Percentiles rank a stretch among this genome's conserved stretches.
phyloP scores from a whole-genome alignment of 2,329 filamentous ascomycete genomes.

The Nothopassalora personata region DNA sequence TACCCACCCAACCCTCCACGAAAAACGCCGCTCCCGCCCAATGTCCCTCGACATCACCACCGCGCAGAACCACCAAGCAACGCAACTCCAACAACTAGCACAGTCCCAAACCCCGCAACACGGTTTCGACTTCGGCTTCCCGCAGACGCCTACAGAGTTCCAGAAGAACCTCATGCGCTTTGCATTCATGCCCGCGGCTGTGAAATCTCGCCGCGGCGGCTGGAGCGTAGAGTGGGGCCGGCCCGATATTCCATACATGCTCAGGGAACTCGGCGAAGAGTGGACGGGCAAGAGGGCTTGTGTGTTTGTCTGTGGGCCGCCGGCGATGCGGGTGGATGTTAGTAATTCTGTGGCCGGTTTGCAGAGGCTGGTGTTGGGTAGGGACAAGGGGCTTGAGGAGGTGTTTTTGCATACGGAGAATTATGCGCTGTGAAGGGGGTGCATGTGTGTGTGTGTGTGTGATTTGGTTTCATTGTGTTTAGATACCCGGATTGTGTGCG shows the following conservation, averaged over 20 bases:
- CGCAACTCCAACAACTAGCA: slow-evolving; percentile 14
- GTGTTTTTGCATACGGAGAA: slow-evolving; percentile 94
- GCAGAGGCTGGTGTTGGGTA: slow-evolving; percentile 73
- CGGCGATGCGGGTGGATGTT: slow-evolving; percentile 80
- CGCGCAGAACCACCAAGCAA: slow-evolving; percentile 35
- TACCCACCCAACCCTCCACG: slow-evolving; percentile 32
- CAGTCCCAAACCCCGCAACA: slow-evolving; percentile 12
- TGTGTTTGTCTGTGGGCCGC: slow-evolving; percentile 88
- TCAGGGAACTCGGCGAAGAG: slow-evolving; percentile 74
- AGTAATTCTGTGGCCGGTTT: slow-evolving; percentile 76
- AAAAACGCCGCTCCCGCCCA: slow-evolving; percentile 39
- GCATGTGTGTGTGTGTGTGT: not conserved
- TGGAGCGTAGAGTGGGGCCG: slow-evolving; percentile 92
- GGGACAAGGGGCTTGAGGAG: slow-evolving; percentile 72
- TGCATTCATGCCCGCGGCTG: slow-evolving; percentile 62
- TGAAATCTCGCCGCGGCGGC: slow-evolving; percentile 55
- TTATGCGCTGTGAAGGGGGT: slow-evolving; percentile 65
- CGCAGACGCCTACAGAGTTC: slow-evolving; percentile 76
- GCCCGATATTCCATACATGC: slow-evolving; percentile 80
- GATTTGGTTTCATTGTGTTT: not conserved
- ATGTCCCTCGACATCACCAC: slow-evolving; percentile 41
- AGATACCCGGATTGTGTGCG: not conserved
- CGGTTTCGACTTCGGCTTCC: slow-evolving; percentile 58
- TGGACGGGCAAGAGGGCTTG: slow-evolving; percentile 76
- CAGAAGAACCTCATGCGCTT: slow-evolving; percentile 78